These are phyloP conservation scores for Saprolegnia parasitica DNA, from an alignment of 352 stramenopile genomes.

Conservation along the genomic window DNA sequence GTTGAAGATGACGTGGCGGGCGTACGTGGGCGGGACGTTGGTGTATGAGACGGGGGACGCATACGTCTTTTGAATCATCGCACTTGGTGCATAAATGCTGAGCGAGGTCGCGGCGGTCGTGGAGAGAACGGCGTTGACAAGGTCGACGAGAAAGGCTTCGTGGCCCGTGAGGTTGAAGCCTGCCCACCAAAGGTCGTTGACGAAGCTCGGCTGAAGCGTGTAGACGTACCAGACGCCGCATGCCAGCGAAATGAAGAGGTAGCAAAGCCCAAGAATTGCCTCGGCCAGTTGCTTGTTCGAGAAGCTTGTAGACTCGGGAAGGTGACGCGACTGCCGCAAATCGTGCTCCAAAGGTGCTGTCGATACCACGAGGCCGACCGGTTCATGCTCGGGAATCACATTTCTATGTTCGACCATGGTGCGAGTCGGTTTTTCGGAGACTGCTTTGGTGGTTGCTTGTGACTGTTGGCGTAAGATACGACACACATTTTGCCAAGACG, in stretches of 20 bases:
- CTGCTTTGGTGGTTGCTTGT: no score
- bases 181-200: slow-evolving; percentile 12
- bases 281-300: no score
- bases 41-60: neutral
- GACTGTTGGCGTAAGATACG: no score
- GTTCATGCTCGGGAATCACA: no score
- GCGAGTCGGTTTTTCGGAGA: no score
- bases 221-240: slow-evolving; percentile 13
- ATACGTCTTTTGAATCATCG: neutral
- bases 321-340: no score
- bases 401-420: no score
- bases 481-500: no score
- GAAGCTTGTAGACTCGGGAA: no score
- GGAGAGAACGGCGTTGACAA: neutral
- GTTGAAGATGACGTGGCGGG: slow-evolving; percentile 6
- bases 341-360: no score
- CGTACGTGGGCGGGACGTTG: slow-evolving; percentile 1
- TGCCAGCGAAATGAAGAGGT: neutral
- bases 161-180: slow-evolving; percentile 14
- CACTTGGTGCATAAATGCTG: neutral
- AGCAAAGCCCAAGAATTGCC: neutral
- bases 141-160: slow-evolving; percentile 7
- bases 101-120: neutral
- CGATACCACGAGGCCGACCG: no score
- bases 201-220: neutral